These are phyloP conservation scores for Coemansia sp. DNA, from an alignment of 192 early-diverging fungal species.

Conservation along the genomic window DNA sequence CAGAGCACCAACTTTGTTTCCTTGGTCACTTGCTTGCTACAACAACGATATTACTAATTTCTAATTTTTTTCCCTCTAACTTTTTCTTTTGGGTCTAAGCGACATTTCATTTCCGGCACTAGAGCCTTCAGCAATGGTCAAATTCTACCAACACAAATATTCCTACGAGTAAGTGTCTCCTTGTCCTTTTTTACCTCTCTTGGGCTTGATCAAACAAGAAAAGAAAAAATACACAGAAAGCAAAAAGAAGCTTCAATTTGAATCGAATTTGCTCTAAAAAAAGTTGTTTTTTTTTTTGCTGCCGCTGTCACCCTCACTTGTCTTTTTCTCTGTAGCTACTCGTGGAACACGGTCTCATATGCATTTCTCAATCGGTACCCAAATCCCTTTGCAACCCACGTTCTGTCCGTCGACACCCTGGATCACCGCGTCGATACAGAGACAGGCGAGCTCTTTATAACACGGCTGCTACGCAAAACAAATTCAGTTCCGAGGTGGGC, in stretches of 20 bases:
- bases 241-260: too few relatives aligned
- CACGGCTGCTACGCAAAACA: slow-evolving; percentile 87
- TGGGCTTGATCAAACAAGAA: neutral
- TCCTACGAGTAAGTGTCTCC: slow-evolving; percentile 63
- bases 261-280: neutral
- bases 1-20: too few relatives aligned
- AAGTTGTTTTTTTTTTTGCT: neutral
- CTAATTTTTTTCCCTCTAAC: neutral
- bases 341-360: slow-evolving; percentile 82
- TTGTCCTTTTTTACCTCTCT: neutral
- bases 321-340: slow-evolving; percentile 54
- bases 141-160: slow-evolving; percentile 78
- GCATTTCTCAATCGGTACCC: slow-evolving; percentile 96
- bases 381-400: slow-evolving; percentile 96
- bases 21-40: too few relatives aligned
- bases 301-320: too few relatives aligned
- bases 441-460: slow-evolving; percentile 80
- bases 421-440: slow-evolving; percentile 77
- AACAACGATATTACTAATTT: too few relatives aligned
- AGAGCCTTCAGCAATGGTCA: slow-evolving; percentile 60
- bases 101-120: neutral
- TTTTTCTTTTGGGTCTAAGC: neutral
- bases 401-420: slow-evolving; percentile 89
- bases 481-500: slow-evolving; percentile 89
- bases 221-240: neutral